Percentiles rank a stretch among this genome's conserved stretches.
phyloP scores from a whole-genome alignment of 371 early-diverging fungal genomes.

The Mucor velutinosus region DNA sequence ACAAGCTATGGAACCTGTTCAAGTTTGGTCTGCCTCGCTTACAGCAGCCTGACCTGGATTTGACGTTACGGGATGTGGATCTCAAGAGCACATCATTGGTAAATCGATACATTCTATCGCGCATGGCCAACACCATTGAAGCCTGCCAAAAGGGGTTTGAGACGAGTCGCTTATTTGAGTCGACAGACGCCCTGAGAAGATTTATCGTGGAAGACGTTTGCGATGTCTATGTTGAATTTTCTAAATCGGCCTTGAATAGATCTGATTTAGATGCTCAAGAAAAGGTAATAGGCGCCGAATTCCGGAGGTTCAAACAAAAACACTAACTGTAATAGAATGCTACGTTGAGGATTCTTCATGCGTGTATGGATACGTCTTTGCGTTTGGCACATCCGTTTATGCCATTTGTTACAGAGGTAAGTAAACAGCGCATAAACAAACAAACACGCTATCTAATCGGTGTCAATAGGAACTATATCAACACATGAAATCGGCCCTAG shows the following conservation, averaged over 20 bases:
- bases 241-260: constrained; percentile 62
- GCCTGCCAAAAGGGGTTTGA: constrained; percentile 71
- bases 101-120: constrained; percentile 85
- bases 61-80: not conserved
- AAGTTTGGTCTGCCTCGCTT: constrained; percentile 69
- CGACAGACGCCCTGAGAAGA: constrained; percentile 82
- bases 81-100: constrained; percentile 61
- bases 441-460: not conserved
- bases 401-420: constrained; percentile 98
- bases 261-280: constrained; percentile 31
- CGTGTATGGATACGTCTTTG: constrained; percentile 82
- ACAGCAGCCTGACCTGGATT: constrained; percentile 23
- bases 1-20: constrained; percentile 98
- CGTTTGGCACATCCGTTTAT: constrained; percentile 96
- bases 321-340: constrained; percentile 23
- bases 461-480: constrained; percentile 63
- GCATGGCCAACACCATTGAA: constrained; percentile 74
- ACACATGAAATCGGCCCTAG: constrained; percentile 34
- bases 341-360: constrained; percentile 61
- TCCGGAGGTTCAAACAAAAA: not conserved
- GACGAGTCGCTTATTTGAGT: constrained; percentile 78
- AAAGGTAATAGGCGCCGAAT: constrained; percentile 34
- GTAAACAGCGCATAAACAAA: constrained; percentile 31
- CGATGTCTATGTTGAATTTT: constrained; percentile 93
- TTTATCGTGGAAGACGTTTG: constrained; percentile 95